Evolutionary conservation across 1,139 yeast species (phyloP).

Genomic region (Suhomyces chickasaworum): DNA sequence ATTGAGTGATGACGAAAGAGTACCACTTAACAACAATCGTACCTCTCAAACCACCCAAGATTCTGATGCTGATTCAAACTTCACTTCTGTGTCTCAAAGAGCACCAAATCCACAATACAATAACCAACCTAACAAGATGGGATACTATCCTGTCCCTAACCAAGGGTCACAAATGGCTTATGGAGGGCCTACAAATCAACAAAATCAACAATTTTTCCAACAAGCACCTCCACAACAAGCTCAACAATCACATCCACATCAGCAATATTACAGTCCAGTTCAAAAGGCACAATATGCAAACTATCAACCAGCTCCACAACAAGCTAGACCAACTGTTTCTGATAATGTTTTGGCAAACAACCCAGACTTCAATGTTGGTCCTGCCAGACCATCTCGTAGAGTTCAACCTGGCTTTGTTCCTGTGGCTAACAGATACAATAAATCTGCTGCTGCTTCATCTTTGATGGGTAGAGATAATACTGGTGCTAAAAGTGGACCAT

Average conservation of each 20-base stretch:
- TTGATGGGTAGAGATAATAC: slow-evolving; percentile 21
- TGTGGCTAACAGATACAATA: slow-evolving; percentile 15
- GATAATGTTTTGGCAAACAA: slow-evolving; percentile 51
- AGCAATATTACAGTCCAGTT: slow-evolving; percentile 10
- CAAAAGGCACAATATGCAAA: slow-evolving; percentile 6
- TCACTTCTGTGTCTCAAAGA: slow-evolving; percentile 79
- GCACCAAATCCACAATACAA: slow-evolving; percentile 64
- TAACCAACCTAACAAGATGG: slow-evolving; percentile 10
- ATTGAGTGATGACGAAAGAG: slow-evolving; percentile 21
- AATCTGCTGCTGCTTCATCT: slow-evolving; percentile 16
- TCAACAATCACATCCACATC: slow-evolving; percentile 1
- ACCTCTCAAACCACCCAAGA: slow-evolving; percentile 20
- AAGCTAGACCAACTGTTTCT: slow-evolving; percentile 37
- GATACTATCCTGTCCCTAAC: slow-evolving; percentile 18
- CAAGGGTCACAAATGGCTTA: slow-evolving; percentile 11
- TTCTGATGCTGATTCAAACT: slow-evolving; percentile 53
- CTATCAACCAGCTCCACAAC: slow-evolving; percentile 16
- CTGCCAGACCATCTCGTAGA: slow-evolving; percentile 12
- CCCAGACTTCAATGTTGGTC: slow-evolving; percentile 45
- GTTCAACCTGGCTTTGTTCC: slow-evolving; percentile 18
- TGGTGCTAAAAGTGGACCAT: slow-evolving; percentile 12
- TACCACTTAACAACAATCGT: slow-evolving; percentile 10
- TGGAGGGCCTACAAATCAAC: slow-evolving; percentile 10
- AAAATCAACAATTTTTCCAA: slow-evolving; percentile 17
- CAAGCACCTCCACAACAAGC: slow-evolving; percentile 10